Conservation (phyloP, 179 eudicot genomes). For the Beta corolliflora region DNA sequence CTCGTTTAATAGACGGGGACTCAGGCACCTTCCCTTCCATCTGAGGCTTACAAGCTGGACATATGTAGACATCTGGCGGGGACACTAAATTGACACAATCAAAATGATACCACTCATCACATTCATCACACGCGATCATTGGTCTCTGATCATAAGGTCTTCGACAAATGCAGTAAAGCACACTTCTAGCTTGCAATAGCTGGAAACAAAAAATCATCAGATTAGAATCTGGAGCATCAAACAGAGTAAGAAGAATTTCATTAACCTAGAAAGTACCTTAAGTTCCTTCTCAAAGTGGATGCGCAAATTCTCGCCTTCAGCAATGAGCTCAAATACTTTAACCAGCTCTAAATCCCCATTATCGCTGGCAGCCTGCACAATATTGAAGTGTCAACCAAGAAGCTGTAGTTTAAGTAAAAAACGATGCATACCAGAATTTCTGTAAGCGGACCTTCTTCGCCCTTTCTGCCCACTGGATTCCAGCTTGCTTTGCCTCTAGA, state of each 20-base stretch:
- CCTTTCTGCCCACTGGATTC: conserved; percentile 71
- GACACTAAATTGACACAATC: conserved; percentile 73
- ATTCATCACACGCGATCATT: conserved; percentile 96
- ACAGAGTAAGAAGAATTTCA: background rate
- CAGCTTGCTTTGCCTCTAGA: conserved; percentile 52
- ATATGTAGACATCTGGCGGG: conserved; percentile 74
- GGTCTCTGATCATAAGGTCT: conserved; percentile 86
- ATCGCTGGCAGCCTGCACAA: conserved; percentile 69
- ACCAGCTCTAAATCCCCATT: conserved; percentile 72
- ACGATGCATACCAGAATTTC: background rate
- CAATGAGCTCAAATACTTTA: conserved; percentile 76
- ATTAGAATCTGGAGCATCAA: background rate
- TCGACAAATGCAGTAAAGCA: conserved; percentile 96
- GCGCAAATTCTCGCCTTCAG: conserved; percentile 72
- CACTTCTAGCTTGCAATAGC: conserved; percentile 78
- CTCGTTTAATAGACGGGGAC: conserved; percentile 37
- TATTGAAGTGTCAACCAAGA: conserved; percentile 18
- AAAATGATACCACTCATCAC: conserved; percentile 99
- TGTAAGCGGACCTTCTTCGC: conserved; percentile 67
- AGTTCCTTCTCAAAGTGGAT: conserved; percentile 78
- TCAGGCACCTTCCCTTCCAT: conserved; percentile 36
- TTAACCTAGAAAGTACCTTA: conserved; percentile 50
- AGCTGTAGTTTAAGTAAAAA: background rate
- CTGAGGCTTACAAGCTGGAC: conserved; percentile 84
- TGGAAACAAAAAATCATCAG: conserved; percentile 34